Conservation (phyloP, 2,329 filamentous ascomycete species). For the Botrytis hyacinthi region DNA sequence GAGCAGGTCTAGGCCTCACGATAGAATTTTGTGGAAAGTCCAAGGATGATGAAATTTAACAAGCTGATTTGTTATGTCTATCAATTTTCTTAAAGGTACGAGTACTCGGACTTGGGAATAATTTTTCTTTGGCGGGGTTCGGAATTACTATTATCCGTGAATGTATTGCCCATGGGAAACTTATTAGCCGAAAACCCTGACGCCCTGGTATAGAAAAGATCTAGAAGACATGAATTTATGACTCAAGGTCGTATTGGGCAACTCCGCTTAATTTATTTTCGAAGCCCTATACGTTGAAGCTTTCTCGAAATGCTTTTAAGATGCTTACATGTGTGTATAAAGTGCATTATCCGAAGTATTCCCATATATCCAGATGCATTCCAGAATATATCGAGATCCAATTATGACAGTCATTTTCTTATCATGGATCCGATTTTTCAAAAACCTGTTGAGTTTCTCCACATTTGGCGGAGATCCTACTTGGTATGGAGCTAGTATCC, state of each 20-base stretch:
- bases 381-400: background rate
- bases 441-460: background rate
- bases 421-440: background rate
- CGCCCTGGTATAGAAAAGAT: background rate
- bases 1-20: background rate
- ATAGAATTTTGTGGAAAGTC: background rate
- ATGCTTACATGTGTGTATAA: background rate
- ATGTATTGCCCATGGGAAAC: background rate
- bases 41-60: background rate
- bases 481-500: background rate
- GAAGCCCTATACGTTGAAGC: background rate
- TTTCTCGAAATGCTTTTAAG: background rate
- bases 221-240: background rate
- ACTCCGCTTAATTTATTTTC: background rate
- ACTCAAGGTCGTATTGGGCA: background rate
- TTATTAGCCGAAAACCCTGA: constrained; percentile 10
- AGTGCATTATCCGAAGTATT: background rate
- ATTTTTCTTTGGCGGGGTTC: constrained; percentile 1
- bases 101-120: background rate
- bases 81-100: background rate
- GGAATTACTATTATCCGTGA: constrained; percentile 1
- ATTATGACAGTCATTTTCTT: background rate
- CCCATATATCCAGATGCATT: background rate
- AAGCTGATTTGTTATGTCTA: background rate
- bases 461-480: background rate